phyloP scores from a whole-genome alignment of 2,329 filamentous ascomycete genomes.

The Penicillium sp. region DNA sequence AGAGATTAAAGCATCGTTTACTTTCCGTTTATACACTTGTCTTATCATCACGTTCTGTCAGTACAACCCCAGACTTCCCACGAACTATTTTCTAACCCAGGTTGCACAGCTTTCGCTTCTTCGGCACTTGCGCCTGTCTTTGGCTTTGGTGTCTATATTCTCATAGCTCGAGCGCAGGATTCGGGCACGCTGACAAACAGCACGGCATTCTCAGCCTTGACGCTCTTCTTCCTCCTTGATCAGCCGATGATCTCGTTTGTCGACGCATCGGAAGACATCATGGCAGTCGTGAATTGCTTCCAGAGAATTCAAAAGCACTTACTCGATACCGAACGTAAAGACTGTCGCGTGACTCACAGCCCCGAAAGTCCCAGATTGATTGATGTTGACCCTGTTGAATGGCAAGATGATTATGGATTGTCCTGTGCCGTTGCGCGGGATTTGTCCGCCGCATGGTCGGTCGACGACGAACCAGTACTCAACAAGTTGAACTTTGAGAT shows the following conservation, averaged over 20 bases:
- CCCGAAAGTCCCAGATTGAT: constrained; percentile 3
- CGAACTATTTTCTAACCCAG: constrained; percentile 7
- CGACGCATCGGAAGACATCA: constrained; percentile 24
- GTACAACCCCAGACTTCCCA: not conserved
- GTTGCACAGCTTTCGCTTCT: constrained; percentile 27
- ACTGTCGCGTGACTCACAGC: constrained; percentile 16
- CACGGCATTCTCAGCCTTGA: constrained; percentile 29
- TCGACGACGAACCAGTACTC: constrained; percentile 22
- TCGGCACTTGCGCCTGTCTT: constrained; percentile 23
- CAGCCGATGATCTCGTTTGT: constrained; percentile 25
- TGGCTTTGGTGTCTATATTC: constrained; percentile 26
- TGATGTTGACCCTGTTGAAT: constrained; percentile 6
- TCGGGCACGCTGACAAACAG: constrained; percentile 26
- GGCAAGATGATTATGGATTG: not conserved
- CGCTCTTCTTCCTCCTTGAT: constrained; percentile 29
- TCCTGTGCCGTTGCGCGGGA: constrained; percentile 15
- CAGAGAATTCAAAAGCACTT: constrained; percentile 31
- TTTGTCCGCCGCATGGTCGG: constrained; percentile 24
- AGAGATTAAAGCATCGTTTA: constrained; percentile 25
- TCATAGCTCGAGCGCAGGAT: constrained; percentile 21
- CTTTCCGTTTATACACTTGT: constrained; percentile 22
- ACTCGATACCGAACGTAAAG: constrained; percentile 20
- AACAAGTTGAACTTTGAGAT: constrained; percentile 25
- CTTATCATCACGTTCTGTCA: constrained; percentile 25
- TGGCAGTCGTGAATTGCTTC: constrained; percentile 29